Evolutionary conservation across 1,284 basidiomycete genomes (phyloP).

Genomic region (Chalciporus sp.): DNA sequence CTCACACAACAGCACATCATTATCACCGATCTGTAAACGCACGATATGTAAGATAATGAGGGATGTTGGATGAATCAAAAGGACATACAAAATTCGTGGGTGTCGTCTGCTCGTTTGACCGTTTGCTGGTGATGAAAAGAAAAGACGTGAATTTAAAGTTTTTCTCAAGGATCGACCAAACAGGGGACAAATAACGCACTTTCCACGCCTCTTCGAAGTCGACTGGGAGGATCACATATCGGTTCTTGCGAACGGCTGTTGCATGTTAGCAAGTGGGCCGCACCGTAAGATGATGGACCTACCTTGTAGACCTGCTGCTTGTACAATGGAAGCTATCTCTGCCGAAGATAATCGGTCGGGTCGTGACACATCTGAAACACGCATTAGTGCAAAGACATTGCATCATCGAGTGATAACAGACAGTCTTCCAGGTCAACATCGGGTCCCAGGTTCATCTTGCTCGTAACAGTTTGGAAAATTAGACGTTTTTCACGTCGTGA

Average conservation of each 20-base stretch:
- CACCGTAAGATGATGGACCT: slow-evolving; percentile 16
- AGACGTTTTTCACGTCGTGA: slow-evolving; percentile 94
- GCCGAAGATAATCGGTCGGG: slow-evolving; percentile 96
- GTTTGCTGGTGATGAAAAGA: slow-evolving; percentile 68
- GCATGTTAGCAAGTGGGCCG: slow-evolving; percentile 9
- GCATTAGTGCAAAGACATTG: slow-evolving; percentile 1
- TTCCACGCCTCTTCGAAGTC: slow-evolving; percentile 99
- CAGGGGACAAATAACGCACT: slow-evolving; percentile 62
- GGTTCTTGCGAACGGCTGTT: slow-evolving; percentile 93
- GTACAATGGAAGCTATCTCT: slow-evolving; percentile 94
- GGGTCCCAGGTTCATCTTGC: slow-evolving; percentile 97
- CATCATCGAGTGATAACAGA: slow-evolving; percentile 42
- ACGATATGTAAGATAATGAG: background rate
- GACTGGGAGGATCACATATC: slow-evolving; percentile 94
- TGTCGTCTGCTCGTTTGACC: slow-evolving; percentile 92
- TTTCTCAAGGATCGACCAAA: slow-evolving; percentile 36
- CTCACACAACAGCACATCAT: slow-evolving; percentile 28
- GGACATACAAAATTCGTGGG: slow-evolving; percentile 90
- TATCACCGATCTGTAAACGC: slow-evolving; percentile 31
- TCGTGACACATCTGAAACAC: slow-evolving; percentile 82
- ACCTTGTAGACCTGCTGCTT: slow-evolving; percentile 98
- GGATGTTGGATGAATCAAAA: background rate
- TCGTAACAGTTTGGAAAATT: slow-evolving; percentile 97
- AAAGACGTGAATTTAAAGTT: slow-evolving; percentile 41
- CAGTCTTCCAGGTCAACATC: slow-evolving; percentile 99